Evolutionary conservation across 306 rosid genomes (phyloP), one percentile per base, ranked within the genome.

Genomic region (Medicago arabica): DNA sequence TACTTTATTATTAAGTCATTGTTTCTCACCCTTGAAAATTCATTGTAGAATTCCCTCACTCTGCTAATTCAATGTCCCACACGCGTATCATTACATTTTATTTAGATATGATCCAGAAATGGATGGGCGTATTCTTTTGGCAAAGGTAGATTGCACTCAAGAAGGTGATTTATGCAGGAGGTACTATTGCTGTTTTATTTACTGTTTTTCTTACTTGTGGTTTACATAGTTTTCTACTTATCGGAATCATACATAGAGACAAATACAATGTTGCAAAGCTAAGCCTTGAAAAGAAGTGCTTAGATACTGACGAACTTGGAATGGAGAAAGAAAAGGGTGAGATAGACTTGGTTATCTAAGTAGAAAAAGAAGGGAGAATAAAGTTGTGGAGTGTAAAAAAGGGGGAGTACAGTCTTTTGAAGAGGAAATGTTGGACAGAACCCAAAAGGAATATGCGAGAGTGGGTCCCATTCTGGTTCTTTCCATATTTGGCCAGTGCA

Each of bases 51-150:
- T 18, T 67, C 69, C 46, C 50, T 54, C 66, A 44, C 71, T 76
- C 43, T 18, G 31, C 76, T 77, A 63, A 73, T 74, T 72, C 63
- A 6, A 58, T 66, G 77, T 69, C 25, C 75, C 21, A 65, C 55
- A 6, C 74, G 51, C 5, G 6, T 70, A 57, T 73, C 46, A 53
- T 75, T 83, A 31, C 79, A 61, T 80, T 64, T 71, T 78, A 36
- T 75, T 25, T 85, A 95, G 99, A 81, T 95, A 90, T 78, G 97
- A 95, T 69, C 99, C 96, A 41, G 99, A 95, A 80, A 51, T 87
- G 34, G 99, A 95, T 84, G 97, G 99, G 49, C 93, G 99, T 40
- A 89, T 95, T 72, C 72, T 95, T 81, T 38, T 92, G 85, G 93
- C 74, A 2, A 92, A 89, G 81, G 96, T 95, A 46, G 97, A 95